phyloP scores from a whole-genome alignment of 371 early-diverging fungal species.

The Rhizopus sp. region DNA sequence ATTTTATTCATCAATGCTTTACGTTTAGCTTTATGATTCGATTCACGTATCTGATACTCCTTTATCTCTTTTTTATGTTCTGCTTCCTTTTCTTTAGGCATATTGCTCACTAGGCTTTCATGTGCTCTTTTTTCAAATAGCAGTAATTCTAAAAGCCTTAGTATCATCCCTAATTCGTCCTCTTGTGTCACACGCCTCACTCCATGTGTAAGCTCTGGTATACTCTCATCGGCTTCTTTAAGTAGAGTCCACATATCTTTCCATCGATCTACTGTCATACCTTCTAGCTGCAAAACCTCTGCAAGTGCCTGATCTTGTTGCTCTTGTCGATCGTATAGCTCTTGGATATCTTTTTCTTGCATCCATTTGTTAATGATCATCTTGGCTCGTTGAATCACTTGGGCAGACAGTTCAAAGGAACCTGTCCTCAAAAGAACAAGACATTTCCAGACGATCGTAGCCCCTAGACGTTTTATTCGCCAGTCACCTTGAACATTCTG shows the following conservation, averaged over 20 bases:
- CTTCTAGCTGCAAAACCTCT: slow-evolving; percentile 21
- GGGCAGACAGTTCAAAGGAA: slow-evolving; percentile 5
- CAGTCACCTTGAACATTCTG: slow-evolving; percentile 51
- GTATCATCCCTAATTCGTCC: slow-evolving; percentile 24
- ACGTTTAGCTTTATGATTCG: slow-evolving; percentile 12
- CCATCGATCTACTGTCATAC: slow-evolving; percentile 35
- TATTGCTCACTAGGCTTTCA: slow-evolving; percentile 10
- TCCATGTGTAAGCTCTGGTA: slow-evolving; percentile 25
- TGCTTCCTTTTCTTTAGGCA: slow-evolving; percentile 15
- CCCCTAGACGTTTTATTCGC: slow-evolving; percentile 34
- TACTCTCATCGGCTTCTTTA: slow-evolving; percentile 16
- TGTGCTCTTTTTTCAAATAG: slow-evolving; percentile 22
- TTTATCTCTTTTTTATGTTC: slow-evolving; percentile 21
- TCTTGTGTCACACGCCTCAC: neutral
- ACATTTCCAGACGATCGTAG: slow-evolving; percentile 22
- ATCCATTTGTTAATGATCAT: slow-evolving; percentile 23
- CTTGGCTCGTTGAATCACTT: slow-evolving; percentile 8
- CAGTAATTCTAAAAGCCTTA: slow-evolving; percentile 26
- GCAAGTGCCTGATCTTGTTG: slow-evolving; percentile 17
- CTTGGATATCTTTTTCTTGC: slow-evolving; percentile 15
- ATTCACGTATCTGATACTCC: slow-evolving; percentile 19
- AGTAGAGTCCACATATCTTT: slow-evolving; percentile 30
- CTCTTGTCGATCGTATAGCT: slow-evolving; percentile 9
- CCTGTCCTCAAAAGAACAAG: slow-evolving; percentile 9
- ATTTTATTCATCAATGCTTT: slow-evolving; percentile 18